Evolutionary conservation across 2,329 filamentous ascomycete species (phyloP), one percentile per base, ranked within the genome.

Genomic region (Verticillium albo-atrum): DNA sequence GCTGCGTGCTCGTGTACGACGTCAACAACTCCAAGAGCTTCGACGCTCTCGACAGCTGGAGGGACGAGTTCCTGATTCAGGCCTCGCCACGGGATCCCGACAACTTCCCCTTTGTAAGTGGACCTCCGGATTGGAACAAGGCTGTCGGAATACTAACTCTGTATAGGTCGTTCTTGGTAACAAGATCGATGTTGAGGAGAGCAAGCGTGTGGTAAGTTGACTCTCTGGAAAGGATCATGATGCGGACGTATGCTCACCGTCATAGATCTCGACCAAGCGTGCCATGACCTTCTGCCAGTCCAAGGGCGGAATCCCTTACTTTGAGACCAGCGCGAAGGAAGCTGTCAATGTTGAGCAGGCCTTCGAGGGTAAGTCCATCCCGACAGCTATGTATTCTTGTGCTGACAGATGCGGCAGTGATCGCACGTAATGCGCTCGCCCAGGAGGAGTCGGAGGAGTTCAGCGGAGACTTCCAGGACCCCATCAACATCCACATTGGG

Each of bases 1-100:
- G 94, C 84, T 98, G 95, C 74, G 94, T 98, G 61, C 82, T 99
- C 58, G 94, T 98, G 57, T 98, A 95, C 81, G 94, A 99, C 72
- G 94, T 99, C 76, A 99, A 99, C 81, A 98, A 97, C 76, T 90
- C 93, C 63, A 99, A 99, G 86, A 97, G 92, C 75, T 99, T 99
- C 75, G 95, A 99, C 74, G 96, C 94, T 15, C 85, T 99, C 61
- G 95, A 99, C 75, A 97, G 92, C 78, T 99, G 95, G 95, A 85
- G 95, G 70, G 95, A 99, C 72, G 95, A 99, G 76, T 99, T 99
- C 73, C 78, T 99, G 67, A 97, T 99, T 68, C 95, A 99, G 78
- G 95, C 95, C 6, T 97, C 92, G 66, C 95, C 95, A 5, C 88
- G 96, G 71, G 95, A 99, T 69, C 95, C 95, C 2, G 93, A 97